phyloP scores from a whole-genome alignment of 176 grass and related monocot species.

The Hordeum marinum region DNA sequence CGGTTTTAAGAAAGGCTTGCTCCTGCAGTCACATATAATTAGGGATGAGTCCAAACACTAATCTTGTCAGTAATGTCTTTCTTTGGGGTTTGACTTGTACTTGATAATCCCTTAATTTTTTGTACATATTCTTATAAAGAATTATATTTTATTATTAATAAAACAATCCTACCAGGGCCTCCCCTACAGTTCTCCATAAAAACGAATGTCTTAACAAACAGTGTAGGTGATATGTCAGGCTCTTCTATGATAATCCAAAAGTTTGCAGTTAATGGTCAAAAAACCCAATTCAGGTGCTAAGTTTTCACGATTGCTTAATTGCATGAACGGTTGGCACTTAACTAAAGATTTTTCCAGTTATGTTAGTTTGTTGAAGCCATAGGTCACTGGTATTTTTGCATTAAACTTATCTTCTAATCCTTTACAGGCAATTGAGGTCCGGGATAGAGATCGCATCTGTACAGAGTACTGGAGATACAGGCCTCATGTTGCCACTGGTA shows the following conservation, averaged over 20 bases:
- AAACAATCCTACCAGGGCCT: background rate
- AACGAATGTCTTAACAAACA: background rate
- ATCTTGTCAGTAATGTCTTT: background rate
- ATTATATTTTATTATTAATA: background rate
- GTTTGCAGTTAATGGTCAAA: background rate
- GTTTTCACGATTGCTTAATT: conserved; percentile 5
- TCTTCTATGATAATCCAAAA: background rate
- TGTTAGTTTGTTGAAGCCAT: background rate
- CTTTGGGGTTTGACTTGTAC: background rate
- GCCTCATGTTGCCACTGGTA: conserved; percentile 19
- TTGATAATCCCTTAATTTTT: background rate
- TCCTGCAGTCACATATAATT: background rate
- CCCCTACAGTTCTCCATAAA: background rate
- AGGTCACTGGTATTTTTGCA: background rate
- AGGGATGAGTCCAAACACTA: background rate
- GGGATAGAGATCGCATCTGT: conserved; percentile 50
- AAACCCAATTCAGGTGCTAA: background rate
- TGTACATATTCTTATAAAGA: background rate
- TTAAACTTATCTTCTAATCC: background rate
- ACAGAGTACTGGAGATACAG: conserved; percentile 80
- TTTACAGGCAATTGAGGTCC: conserved; percentile 56
- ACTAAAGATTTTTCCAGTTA: background rate
- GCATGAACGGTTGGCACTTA: background rate
- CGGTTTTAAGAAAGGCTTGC: background rate
- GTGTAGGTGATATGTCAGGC: background rate